Evolutionary conservation across 331 rosid genomes (phyloP), one percentile per base, ranked within the genome.

Genomic region (Arachis monticola): DNA sequence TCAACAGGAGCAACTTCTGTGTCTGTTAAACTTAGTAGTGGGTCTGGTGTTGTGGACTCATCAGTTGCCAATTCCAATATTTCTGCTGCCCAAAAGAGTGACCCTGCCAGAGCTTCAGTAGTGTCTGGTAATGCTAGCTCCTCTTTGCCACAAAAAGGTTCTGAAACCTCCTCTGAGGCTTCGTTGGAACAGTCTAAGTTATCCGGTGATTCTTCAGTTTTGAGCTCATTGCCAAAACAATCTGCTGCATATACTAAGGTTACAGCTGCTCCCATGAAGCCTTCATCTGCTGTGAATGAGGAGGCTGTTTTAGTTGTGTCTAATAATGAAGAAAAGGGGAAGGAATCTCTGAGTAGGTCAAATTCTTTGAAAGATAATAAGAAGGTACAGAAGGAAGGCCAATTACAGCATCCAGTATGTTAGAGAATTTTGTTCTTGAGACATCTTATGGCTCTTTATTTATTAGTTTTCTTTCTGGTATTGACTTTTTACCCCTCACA

Each of bases 311-410:
- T 79, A 13, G 82, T 61, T 84, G 80, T 66, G 66, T 60, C 74
- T 40, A 65, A 42, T 66, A 76, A 69, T 79, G 89, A 88, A 70
- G 77, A 80, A 50, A 81, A 79, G 60, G 69, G 58, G 52, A 78
- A 69, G 67, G 95, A 88, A 80, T 74, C 80, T 38, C 78, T 88
- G 66, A 75, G 80, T 10, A 83, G 79, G 75, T 84, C 96, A 7
- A 86, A 86, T 83, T 82, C 91, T 58, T 67, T 82, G 40, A 85
- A 83, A 77, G 94, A 93, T 75, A 82, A 78, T 74, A 87, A 83
- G 77, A 92, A 82, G 70, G 85, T 62, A n/a, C 79, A 32, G 81
- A 88, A 77, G 83, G 84, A 84, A 82, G 97, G 84, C 11, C 89
- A 85, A 75, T 52, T 77, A 14, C 85, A 66, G 63, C 79, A 82